Conservation (phyloP, 306 rosid genomes). For the Trifolium dubium region DNA sequence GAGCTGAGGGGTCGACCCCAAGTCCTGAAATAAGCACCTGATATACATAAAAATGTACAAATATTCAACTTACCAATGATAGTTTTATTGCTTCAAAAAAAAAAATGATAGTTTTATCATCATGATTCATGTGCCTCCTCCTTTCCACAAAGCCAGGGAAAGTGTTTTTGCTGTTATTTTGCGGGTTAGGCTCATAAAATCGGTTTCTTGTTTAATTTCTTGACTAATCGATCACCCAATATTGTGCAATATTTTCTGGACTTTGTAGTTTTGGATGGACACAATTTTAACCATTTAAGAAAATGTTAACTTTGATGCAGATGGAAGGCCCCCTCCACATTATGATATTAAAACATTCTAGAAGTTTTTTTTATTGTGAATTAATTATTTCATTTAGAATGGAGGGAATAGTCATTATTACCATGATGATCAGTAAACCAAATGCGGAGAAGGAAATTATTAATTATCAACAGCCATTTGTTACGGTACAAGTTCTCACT, state of each 20-base stretch:
- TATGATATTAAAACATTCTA: constrained; percentile 20
- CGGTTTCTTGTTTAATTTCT: constrained; percentile 36
- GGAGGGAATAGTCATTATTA: too few species aligned
- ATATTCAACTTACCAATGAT: neutral
- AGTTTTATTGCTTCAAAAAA: too few species aligned
- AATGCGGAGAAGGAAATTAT: too few species aligned
- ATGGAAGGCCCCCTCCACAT: constrained; percentile 38
- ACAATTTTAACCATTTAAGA: neutral
- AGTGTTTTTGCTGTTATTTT: neutral
- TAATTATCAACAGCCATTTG: too few species aligned
- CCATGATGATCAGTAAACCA: too few species aligned
- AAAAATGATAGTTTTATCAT: too few species aligned
- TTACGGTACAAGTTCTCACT: too few species aligned
- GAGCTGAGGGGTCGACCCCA: too few species aligned
- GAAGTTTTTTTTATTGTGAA: too few species aligned
- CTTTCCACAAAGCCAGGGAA: constrained; percentile 31
- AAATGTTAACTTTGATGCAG: constrained; percentile 37
- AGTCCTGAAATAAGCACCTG: too few species aligned
- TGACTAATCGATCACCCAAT: constrained; percentile 38
- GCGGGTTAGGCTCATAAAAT: constrained; percentile 41
- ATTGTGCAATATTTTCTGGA: constrained; percentile 56
- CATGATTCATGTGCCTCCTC: constrained; percentile 22
- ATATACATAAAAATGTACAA: too few species aligned
- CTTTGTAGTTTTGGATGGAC: constrained; percentile 25
- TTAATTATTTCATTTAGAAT: too few species aligned